These are phyloP conservation scores for Saprolegnia parasitica DNA, from an alignment of 352 stramenopile species.

Conservation along the genomic window DNA sequence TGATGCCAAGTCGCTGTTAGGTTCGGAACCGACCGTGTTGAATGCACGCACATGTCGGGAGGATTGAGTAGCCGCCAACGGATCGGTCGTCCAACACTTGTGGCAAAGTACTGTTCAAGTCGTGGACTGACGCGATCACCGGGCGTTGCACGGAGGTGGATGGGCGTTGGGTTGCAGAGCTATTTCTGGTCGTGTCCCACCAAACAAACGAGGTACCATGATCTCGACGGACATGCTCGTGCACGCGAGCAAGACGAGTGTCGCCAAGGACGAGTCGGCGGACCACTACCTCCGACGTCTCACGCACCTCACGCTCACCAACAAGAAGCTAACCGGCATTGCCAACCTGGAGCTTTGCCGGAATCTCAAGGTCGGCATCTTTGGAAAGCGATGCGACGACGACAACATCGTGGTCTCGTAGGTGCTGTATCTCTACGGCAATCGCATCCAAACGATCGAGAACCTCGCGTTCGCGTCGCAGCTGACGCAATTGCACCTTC, in stretches of 20 bases:
- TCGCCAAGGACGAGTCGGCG: slow-evolving; percentile 58
- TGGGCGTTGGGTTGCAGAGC: no score
- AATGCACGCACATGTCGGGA: no score
- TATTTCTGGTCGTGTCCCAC: background rate
- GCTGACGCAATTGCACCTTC: slow-evolving; percentile 67
- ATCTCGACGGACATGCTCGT: slow-evolving; percentile 57
- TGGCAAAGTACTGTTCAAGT: no score
- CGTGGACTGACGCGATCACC: no score
- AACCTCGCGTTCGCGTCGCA: slow-evolving; percentile 43
- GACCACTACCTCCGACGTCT: slow-evolving; percentile 69
- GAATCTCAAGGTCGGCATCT: slow-evolving; percentile 14
- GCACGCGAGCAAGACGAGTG: slow-evolving; percentile 55
- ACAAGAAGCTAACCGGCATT: slow-evolving; percentile 34
- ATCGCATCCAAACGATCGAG: slow-evolving; percentile 52
- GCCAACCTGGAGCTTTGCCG: background rate
- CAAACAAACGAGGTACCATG: slow-evolving; percentile 31
- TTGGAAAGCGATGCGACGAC: background rate
- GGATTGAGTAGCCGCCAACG: no score
- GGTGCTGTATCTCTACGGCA: slow-evolving; percentile 77
- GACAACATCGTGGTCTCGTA: no score
- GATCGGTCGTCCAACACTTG: no score
- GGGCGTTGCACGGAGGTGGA: no score
- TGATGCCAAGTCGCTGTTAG: no score
- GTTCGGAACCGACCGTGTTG: no score
- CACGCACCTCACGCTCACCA: slow-evolving; percentile 63